phyloP scores from a whole-genome alignment of 2,329 filamentous ascomycete genomes.

The Aspergillus cejpii region DNA sequence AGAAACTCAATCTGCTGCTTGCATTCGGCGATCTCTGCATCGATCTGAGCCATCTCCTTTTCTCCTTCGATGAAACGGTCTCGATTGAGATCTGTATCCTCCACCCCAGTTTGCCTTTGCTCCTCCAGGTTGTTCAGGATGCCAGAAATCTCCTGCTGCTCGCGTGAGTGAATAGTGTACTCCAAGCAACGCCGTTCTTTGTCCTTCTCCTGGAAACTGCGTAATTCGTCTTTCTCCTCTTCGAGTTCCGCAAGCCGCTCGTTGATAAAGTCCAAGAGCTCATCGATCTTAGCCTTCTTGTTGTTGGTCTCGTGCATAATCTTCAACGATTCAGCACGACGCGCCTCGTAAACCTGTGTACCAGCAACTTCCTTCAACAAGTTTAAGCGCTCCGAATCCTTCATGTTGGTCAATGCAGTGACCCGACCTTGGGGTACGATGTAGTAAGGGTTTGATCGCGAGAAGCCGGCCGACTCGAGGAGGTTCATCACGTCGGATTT shows the following conservation, averaged over 20 bases:
- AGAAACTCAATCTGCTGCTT: constrained; percentile 78
- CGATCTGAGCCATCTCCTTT: constrained; percentile 67
- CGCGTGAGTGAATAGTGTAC: constrained; percentile 87
- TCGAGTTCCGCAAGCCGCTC: constrained; percentile 83
- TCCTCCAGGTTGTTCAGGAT: constrained; percentile 78
- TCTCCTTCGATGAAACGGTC: constrained; percentile 71
- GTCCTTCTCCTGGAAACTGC: constrained; percentile 91
- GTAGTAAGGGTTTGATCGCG: constrained; percentile 95
- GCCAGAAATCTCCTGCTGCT: constrained; percentile 71
- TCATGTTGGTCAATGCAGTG: constrained; percentile 96
- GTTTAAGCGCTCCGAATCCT: constrained; percentile 82
- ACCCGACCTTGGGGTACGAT: constrained; percentile 97
- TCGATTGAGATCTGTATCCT: constrained; percentile 75
- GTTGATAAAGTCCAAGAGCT: constrained; percentile 83
- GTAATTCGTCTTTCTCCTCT: constrained; percentile 92
- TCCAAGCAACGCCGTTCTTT: constrained; percentile 84
- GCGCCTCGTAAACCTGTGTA: constrained; percentile 92
- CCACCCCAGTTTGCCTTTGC: constrained; percentile 70
- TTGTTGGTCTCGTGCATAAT: constrained; percentile 96
- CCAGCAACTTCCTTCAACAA: constrained; percentile 96
- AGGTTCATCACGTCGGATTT: constrained; percentile 93
- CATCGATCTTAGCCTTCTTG: constrained; percentile 90
- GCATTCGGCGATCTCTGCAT: constrained; percentile 70
- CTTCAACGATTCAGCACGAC: constrained; percentile 83
- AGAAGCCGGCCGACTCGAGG: constrained; percentile 92